Conservation (phyloP, 805 yeast species). For the Starmerella stigmatis region DNA sequence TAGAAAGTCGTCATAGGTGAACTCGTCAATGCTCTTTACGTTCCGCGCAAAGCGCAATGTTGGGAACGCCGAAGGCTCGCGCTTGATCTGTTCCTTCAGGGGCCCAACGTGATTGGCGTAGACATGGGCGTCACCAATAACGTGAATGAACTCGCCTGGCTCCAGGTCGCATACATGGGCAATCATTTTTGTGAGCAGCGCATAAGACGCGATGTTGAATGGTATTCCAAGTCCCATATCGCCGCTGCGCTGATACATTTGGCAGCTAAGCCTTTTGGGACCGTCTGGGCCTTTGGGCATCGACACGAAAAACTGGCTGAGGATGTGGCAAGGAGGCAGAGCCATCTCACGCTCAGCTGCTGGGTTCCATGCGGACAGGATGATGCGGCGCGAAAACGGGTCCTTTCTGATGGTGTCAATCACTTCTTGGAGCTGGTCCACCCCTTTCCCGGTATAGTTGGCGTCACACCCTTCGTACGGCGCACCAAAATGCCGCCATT, state of each 20-base stretch:
- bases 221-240: slow-evolving; percentile 99
- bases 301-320: slow-evolving; percentile 87
- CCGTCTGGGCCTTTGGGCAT: slow-evolving; percentile 44
- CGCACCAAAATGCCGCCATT: slow-evolving; percentile 99
- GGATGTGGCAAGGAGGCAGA: slow-evolving; percentile 95
- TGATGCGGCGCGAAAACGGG: slow-evolving; percentile 91
- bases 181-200: slow-evolving; percentile 83
- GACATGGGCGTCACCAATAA: slow-evolving; percentile 95
- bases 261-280: slow-evolving; percentile 69
- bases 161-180: slow-evolving; percentile 93
- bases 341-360: slow-evolving; percentile 93
- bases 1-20: slow-evolving; percentile 78
- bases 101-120: slow-evolving; percentile 91
- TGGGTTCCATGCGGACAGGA: slow-evolving; percentile 97
- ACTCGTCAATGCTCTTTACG: slow-evolving; percentile 70
- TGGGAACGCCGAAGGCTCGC: slow-evolving; percentile 76
- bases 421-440: slow-evolving; percentile 75
- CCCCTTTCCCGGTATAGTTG: slow-evolving; percentile 79
- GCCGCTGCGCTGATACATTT: slow-evolving; percentile 92
- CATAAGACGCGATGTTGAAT: slow-evolving; percentile 93
- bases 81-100: slow-evolving; percentile 60
- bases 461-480: slow-evolving; percentile 75
- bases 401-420: slow-evolving; percentile 70
- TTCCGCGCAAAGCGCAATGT: slow-evolving; percentile 58
- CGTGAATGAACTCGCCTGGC: slow-evolving; percentile 90